Evolutionary conservation across 2,329 filamentous ascomycete genomes (phyloP).

Genomic region (Penicillium olsonii): DNA sequence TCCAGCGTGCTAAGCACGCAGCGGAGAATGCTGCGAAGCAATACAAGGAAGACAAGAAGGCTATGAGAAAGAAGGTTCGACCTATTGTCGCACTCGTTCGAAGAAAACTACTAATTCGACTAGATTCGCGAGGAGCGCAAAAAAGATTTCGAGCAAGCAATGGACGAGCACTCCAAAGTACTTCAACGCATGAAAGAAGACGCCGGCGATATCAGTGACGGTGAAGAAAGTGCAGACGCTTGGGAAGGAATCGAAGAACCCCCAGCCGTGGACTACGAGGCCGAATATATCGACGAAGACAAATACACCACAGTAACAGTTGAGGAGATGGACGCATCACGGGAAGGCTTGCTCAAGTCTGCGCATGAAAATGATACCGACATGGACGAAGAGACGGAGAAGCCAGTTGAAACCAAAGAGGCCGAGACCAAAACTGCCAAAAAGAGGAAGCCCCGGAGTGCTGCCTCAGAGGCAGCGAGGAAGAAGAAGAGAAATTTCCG

Average conservation of each 20-base stretch:
- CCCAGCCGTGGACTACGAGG: slow-evolving; percentile 72
- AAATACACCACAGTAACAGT: slow-evolving; percentile 94
- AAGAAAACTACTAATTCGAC: slow-evolving; percentile 9
- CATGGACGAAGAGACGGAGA: slow-evolving; percentile 29
- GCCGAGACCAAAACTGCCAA: slow-evolving; percentile 33
- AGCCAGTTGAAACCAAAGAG: slow-evolving; percentile 32
- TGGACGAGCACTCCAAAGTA: slow-evolving; percentile 72
- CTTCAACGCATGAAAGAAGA: slow-evolving; percentile 61
- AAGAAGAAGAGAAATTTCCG: slow-evolving; percentile 90
- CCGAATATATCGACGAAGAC: slow-evolving; percentile 95
- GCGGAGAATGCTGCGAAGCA: slow-evolving; percentile 77
- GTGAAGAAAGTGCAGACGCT: slow-evolving; percentile 54
- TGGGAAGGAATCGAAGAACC: slow-evolving; percentile 65
- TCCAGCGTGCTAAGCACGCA: slow-evolving; percentile 79
- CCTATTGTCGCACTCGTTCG: neutral
- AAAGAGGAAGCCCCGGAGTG: slow-evolving; percentile 51
- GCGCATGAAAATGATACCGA: slow-evolving; percentile 34
- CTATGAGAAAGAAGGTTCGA: slow-evolving; percentile 72
- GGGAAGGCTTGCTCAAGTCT: slow-evolving; percentile 68
- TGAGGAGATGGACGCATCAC: slow-evolving; percentile 79
- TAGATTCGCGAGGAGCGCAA: slow-evolving; percentile 83
- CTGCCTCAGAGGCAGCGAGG: slow-evolving; percentile 58
- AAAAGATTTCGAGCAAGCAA: slow-evolving; percentile 77
- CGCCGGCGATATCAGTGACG: slow-evolving; percentile 21
- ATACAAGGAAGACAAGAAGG: slow-evolving; percentile 74